Base-by-base conservation (phyloP, 176 grass and related monocot genomes). In the Oryza australiensis region DNA sequence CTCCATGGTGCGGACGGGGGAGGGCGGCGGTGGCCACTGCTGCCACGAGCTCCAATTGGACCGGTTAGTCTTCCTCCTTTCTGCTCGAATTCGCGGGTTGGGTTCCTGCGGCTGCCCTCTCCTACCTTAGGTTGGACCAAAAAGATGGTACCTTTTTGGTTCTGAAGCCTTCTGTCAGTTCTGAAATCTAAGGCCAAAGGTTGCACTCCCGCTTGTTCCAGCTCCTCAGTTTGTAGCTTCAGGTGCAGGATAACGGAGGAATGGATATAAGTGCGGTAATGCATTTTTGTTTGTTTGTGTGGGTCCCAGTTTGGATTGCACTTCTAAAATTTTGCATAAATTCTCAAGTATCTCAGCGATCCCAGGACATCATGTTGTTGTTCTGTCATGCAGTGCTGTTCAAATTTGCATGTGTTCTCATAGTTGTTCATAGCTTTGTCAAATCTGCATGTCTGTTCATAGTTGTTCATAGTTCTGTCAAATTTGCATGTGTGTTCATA, bases 31-130 rank as follows among this genome's bases (percentile, higher is more conserved):
- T 75, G 53, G 18, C 55, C 51, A 71, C 12, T 38, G 77, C 82
- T 10, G 59, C 73, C 32, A 37, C 83, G 34, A 57, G 73, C 66
- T 86, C 88, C 0, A 46, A 20, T 12, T 14, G 37, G 66, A 62
- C 81, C 64, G 87, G 87, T 88, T 59, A 46, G 81, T 13, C 12
- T 3, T 41, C 12, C 26, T 49, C 51, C 11, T 62, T 48, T 33
- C 15, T 66, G 30, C 29, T 53, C 53, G 53, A 27, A 55, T 23
- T 48, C 37, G 5, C 10, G 7, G 11, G 46, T 51, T 42, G 13
- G 27, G 35, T 76, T 84, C 33, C 5, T 26, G 26, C 12, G 26
- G 37, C 9, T 78, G 26, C 26, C 13, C 5, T 84, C 64, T 63
- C 73, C 13, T 59, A 12, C 29, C 70, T 51, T 53, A 1, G 12